Evolutionary conservation across 2,329 filamentous ascomycete genomes (phyloP).

Genomic region (Colletotrichum horii): DNA sequence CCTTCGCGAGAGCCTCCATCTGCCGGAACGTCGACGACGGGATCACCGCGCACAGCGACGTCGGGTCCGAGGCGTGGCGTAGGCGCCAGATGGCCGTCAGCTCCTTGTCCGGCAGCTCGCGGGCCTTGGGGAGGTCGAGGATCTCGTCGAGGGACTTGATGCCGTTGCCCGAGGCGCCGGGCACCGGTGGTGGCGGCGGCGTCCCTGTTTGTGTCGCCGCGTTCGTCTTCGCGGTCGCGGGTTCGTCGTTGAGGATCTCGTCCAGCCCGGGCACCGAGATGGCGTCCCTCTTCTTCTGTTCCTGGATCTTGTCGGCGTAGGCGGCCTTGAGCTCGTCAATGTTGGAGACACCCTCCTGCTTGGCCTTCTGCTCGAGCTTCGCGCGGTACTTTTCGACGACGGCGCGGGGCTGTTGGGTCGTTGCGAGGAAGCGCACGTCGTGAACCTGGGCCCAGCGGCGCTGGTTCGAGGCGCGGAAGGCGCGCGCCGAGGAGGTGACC

Average conservation of each 20-base stretch:
- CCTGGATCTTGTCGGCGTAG: slow-evolving; percentile 83
- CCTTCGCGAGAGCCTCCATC: slow-evolving; percentile 74
- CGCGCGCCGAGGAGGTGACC: slow-evolving; percentile 34
- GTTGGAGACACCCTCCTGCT: slow-evolving; percentile 71
- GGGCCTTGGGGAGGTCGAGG: slow-evolving; percentile 81
- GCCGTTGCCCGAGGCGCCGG: slow-evolving; percentile 29
- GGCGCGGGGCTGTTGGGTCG: slow-evolving; percentile 70
- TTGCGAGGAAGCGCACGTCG: slow-evolving; percentile 88
- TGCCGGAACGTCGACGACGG: slow-evolving; percentile 74
- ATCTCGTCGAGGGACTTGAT: slow-evolving; percentile 55
- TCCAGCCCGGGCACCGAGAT: slow-evolving; percentile 45
- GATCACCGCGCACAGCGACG: slow-evolving; percentile 84
- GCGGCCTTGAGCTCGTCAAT: slow-evolving; percentile 80
- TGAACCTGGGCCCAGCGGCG: slow-evolving; percentile 90
- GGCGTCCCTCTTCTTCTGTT: slow-evolving; percentile 71
- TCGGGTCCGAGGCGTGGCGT: slow-evolving; percentile 74
- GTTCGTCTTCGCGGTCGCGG: slow-evolving; percentile 36
- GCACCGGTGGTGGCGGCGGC: background rate
- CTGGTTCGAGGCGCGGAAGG: slow-evolving; percentile 55
- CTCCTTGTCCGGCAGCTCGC: slow-evolving; percentile 76
- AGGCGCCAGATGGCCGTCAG: slow-evolving; percentile 90
- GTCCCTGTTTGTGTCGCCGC: slow-evolving; percentile 25
- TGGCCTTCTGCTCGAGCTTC: slow-evolving; percentile 84
- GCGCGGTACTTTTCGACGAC: slow-evolving; percentile 85
- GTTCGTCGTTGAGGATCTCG: slow-evolving; percentile 25